A percentile compares a stretch with the other conserved stretches of the same genome.
Evolutionary conservation across 192 early-diverging fungal genomes (phyloP).

Genomic region (Coemansia sp.): DNA sequence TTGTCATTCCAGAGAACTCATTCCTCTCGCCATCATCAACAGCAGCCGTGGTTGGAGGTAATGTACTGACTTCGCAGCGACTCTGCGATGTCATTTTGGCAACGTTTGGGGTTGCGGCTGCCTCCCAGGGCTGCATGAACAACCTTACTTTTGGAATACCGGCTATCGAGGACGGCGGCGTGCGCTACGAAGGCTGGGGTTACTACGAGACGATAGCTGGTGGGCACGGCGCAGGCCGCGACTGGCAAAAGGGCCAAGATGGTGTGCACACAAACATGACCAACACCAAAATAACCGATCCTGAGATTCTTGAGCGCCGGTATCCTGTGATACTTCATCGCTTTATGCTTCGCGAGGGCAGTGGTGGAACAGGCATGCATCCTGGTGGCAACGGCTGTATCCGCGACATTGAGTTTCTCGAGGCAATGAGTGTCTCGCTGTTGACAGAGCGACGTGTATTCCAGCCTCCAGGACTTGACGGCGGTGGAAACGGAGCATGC

Average conservation of each 20-base stretch:
- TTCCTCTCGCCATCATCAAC: conserved; percentile 76
- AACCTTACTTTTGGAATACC: conserved; percentile 92
- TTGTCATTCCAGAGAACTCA: conserved; percentile 78
- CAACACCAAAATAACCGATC: conserved; percentile 96
- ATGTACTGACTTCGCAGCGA: conserved; percentile 92
- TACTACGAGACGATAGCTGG: conserved; percentile 97
- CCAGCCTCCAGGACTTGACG: conserved; percentile 80
- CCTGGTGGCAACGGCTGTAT: conserved; percentile 87
- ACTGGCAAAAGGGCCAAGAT: conserved; percentile 80
- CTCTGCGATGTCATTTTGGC: conserved; percentile 89
- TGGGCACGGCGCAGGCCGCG: conserved; percentile 82
- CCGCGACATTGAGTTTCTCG: conserved; percentile 92
- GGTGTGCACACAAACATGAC: conserved; percentile 89
- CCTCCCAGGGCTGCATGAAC: conserved; percentile 93
- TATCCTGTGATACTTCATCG: conserved; percentile 87
- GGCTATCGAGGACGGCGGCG: conserved; percentile 24
- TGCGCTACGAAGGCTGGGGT: conserved; percentile 73
- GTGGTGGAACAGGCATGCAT: conserved; percentile 77
- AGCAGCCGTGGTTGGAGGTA: conserved; percentile 96
- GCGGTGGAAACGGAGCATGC: conserved; percentile 68
- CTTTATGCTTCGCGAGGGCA: conserved; percentile 72
- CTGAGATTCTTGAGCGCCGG: conserved; percentile 88
- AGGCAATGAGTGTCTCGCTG: conserved; percentile 83
- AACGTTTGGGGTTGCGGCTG: conserved; percentile 86
- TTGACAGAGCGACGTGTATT: conserved; percentile 90